Evolutionary conservation across 2,329 filamentous ascomycete genomes (phyloP).

Genomic region (Zymoseptoria tritici): DNA sequence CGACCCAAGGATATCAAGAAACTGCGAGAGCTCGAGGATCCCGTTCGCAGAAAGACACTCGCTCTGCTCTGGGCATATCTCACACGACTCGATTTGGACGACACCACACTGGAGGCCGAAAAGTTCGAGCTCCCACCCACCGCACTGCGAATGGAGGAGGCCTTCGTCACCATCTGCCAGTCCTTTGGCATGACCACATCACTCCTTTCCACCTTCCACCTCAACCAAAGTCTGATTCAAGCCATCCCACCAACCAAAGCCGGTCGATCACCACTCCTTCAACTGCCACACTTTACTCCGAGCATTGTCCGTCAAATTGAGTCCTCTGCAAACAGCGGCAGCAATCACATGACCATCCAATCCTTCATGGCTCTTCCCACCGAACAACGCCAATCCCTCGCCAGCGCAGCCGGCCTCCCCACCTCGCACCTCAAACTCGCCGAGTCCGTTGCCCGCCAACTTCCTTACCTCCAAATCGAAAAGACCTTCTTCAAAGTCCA

Average conservation of each 20-base stretch:
- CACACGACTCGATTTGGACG: constrained; percentile 76
- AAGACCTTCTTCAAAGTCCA: constrained; percentile 98
- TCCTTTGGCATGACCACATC: constrained; percentile 79
- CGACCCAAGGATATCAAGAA: constrained; percentile 66
- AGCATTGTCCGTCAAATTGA: constrained; percentile 57
- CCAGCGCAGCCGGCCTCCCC: constrained; percentile 63
- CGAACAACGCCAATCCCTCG: constrained; percentile 62
- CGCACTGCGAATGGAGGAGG: constrained; percentile 75
- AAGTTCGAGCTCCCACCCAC: constrained; percentile 87
- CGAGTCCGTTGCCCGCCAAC: constrained; percentile 69
- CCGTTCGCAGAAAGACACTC: constrained; percentile 74
- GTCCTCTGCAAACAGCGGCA: constrained; percentile 43
- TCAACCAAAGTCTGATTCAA: constrained; percentile 83
- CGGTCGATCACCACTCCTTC: constrained; percentile 59
- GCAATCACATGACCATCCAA: constrained; percentile 67
- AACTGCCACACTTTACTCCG: constrained; percentile 79
- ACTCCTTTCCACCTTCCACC: constrained; percentile 71
- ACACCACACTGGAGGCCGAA: constrained; percentile 67
- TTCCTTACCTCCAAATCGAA: constrained; percentile 76
- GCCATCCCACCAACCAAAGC: constrained; percentile 71
- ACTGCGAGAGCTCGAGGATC: constrained; percentile 73
- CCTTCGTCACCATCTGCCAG: constrained; percentile 78
- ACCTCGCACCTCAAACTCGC: constrained; percentile 70
- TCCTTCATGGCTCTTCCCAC: constrained; percentile 83
- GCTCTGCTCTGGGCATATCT: constrained; percentile 93